Conservation (phyloP, 768 basidiomycete species). For the Naganishia onofrii region DNA sequence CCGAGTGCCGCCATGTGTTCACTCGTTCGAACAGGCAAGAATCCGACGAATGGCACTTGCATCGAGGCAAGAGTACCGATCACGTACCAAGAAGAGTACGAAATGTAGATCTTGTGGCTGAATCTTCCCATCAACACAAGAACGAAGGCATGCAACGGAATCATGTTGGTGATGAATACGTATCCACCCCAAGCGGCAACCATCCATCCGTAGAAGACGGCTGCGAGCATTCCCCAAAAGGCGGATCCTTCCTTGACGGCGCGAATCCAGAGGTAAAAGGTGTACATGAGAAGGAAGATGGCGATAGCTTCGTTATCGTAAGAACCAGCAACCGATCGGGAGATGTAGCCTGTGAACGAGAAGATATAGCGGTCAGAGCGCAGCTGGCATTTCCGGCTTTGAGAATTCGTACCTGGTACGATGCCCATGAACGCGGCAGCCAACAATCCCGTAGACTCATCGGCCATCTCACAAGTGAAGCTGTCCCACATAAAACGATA, state of each 20-base stretch:
- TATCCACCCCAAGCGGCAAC: slow-evolving; percentile 99
- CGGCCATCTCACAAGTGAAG: slow-evolving; percentile 96
- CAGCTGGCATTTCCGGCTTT: neutral
- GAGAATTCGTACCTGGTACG: slow-evolving; percentile 61
- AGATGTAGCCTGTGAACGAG: slow-evolving; percentile 70
- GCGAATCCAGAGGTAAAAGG: slow-evolving; percentile 95
- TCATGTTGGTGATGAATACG: slow-evolving; percentile 99
- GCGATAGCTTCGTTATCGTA: slow-evolving; percentile 99
- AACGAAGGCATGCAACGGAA: slow-evolving; percentile 90
- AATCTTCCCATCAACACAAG: slow-evolving; percentile 95
- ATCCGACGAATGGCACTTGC: slow-evolving; percentile 99
- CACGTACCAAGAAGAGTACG: slow-evolving; percentile 96
- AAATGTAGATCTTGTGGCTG: slow-evolving; percentile 85
- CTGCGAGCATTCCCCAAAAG: slow-evolving; percentile 81
- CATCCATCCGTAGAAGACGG: slow-evolving; percentile 99
- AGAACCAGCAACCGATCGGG: slow-evolving; percentile 95
- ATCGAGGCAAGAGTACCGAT: slow-evolving; percentile 95
- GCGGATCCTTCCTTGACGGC: slow-evolving; percentile 92
- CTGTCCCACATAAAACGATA: slow-evolving; percentile 53
- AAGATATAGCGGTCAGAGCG: neutral
- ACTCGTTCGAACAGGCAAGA: slow-evolving; percentile 94
- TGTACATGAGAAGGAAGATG: slow-evolving; percentile 99
- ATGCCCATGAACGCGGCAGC: slow-evolving; percentile 98
- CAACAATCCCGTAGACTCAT: slow-evolving; percentile 89
- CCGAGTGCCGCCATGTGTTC: slow-evolving; percentile 99